These are phyloP conservation scores for Nectriaceae sp. DNA, from an alignment of 2,329 filamentous ascomycete species.

Conservation along the genomic window DNA sequence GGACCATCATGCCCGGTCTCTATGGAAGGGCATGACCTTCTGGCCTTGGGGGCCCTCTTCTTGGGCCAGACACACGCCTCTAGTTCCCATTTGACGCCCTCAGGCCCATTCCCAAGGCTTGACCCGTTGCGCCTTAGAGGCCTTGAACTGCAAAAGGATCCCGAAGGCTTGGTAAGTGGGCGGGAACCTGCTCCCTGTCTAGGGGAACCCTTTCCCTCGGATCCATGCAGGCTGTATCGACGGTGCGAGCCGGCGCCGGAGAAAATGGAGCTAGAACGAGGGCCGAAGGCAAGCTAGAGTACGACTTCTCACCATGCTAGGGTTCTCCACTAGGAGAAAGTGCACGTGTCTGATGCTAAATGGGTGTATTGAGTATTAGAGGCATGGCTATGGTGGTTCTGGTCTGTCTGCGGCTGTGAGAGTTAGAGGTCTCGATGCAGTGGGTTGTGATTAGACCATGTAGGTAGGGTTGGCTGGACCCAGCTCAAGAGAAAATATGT, in stretches of 20 bases:
- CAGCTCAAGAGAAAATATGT: slow-evolving; percentile 20
- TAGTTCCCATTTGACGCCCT: slow-evolving; percentile 15
- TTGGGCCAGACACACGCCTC: slow-evolving; percentile 16
- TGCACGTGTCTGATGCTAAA: slow-evolving; percentile 39
- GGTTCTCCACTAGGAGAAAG: slow-evolving; percentile 25
- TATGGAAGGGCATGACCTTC: slow-evolving; percentile 3
- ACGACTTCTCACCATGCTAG: slow-evolving; percentile 24
- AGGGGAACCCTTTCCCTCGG: slow-evolving; percentile 16
- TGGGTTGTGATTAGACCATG: slow-evolving; percentile 17
- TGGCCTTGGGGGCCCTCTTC: slow-evolving; percentile 14
- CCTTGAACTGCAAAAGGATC: slow-evolving; percentile 19
- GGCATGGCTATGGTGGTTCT: slow-evolving; percentile 9
- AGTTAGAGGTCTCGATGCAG: not conserved
- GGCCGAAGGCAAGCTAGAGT: slow-evolving; percentile 29
- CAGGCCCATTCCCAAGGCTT: slow-evolving; percentile 7
- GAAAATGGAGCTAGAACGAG: slow-evolving; percentile 34
- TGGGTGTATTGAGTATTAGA: slow-evolving; percentile 27
- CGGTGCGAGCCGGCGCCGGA: slow-evolving; percentile 41
- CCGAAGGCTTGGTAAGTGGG: slow-evolving; percentile 32
- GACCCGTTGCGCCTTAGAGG: slow-evolving; percentile 12
- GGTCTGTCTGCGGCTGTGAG: not conserved
- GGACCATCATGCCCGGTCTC: not conserved
- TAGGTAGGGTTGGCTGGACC: slow-evolving; percentile 22
- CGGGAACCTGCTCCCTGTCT: slow-evolving; percentile 27
- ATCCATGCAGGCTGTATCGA: slow-evolving; percentile 34